phyloP scores from a whole-genome alignment of 352 stramenopile genomes.

The Globisporangium megalacanthum region DNA sequence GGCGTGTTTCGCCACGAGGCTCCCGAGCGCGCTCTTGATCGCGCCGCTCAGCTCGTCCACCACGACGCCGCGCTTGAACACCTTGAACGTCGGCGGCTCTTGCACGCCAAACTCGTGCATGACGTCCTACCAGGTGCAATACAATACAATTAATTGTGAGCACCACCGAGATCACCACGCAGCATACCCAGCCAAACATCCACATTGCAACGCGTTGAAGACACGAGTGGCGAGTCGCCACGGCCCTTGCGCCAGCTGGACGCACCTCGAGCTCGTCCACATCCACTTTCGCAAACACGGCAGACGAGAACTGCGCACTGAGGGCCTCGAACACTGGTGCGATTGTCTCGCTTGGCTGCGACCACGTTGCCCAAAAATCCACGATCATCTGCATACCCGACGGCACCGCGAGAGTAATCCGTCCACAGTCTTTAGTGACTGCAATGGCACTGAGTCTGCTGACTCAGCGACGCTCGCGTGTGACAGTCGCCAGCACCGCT shows the following conservation, averaged over 20 bases:
- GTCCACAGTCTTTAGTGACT: not conserved
- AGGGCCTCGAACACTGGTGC: conserved; percentile 72
- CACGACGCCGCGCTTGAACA: conserved; percentile 87
- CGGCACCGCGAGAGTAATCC: conserved; percentile 9
- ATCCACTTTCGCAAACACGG: conserved; percentile 74
- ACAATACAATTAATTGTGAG: not conserved
- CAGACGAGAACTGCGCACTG: conserved; percentile 38
- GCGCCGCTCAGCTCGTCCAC: conserved; percentile 85
- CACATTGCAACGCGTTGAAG: too few relatives aligned
- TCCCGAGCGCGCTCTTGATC: conserved; percentile 52
- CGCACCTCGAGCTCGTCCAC: conserved; percentile 64
- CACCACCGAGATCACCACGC: not conserved
- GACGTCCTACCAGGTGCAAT: conserved; percentile 28
- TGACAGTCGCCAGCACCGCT: not conserved
- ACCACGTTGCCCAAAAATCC: conserved; percentile 85
- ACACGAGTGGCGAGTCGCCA: not conserved
- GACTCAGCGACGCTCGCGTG: not conserved
- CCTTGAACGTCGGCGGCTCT: conserved; percentile 92
- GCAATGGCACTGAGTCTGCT: not conserved
- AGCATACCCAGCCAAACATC: not conserved
- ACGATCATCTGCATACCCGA: conserved; percentile 53
- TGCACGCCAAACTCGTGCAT: conserved; percentile 61
- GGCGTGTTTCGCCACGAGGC: conserved; percentile 47
- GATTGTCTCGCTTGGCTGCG: conserved; percentile 75
- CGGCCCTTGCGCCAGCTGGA: not conserved